Percentiles rank a stretch among this genome's conserved stretches.
Evolutionary conservation across 2,329 filamentous ascomycete species (phyloP).

Genomic region (Keithomyces neogunnii): DNA sequence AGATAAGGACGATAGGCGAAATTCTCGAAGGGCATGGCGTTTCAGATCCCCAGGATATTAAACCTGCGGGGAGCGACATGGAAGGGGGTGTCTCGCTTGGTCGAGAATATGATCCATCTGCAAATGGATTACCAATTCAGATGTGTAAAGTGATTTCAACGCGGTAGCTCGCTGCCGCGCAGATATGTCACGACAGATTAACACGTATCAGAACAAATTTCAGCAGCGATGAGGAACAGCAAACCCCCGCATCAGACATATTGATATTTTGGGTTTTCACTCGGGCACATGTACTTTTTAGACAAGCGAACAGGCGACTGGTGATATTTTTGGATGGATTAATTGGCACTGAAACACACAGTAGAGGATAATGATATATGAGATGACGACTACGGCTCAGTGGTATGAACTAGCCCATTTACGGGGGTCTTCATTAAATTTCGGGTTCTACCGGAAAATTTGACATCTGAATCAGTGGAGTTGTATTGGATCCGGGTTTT

Average conservation of each 20-base stretch:
- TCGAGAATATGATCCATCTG: neutral
- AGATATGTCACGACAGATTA: slow-evolving; percentile 12
- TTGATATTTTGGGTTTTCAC: neutral
- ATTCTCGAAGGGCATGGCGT: neutral
- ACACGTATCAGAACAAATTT: slow-evolving; percentile 2
- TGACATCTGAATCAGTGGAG: neutral
- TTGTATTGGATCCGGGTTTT: too few species aligned
- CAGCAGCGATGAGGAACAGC: neutral
- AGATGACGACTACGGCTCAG: neutral
- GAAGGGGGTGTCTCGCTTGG: slow-evolving; percentile 6
- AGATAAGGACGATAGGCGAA: neutral
- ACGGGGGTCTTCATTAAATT: neutral
- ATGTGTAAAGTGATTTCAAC: slow-evolving; percentile 8
- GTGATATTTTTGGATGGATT: neutral
- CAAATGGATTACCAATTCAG: neutral
- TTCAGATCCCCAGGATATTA: neutral
- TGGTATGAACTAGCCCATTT: neutral
- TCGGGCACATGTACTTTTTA: neutral
- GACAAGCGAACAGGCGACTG: slow-evolving; percentile 1
- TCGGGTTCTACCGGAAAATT: neutral
- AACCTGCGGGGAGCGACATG: neutral
- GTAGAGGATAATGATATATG: neutral
- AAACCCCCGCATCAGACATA: neutral
- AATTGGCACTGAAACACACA: neutral
- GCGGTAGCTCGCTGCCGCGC: slow-evolving; percentile 8